Base-by-base conservation (phyloP, 164 flowering plant genomes). In the Cinnamomum chago region DNA sequence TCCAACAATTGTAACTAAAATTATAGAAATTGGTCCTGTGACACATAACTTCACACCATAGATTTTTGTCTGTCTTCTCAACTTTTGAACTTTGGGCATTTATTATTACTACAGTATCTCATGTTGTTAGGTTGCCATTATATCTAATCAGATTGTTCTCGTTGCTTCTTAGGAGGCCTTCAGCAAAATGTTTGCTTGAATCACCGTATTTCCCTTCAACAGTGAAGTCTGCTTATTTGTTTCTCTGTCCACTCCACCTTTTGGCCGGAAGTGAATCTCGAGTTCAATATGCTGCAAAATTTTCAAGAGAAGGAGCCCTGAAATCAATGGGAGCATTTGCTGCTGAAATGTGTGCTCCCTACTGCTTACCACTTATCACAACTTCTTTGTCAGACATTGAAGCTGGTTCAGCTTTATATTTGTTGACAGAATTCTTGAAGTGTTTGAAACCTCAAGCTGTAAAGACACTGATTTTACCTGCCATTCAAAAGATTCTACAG, bases 401-500 rank as follows among this genome's bases (percentile, higher is more conserved):
- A 76, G 90, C 94, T 52, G 99, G 93, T 81, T 91, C 83, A 81
- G 97, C 92, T 62, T 87, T 81, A 72, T 71, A 80, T 70, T 73
- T 95, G 62, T 82, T 95, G 70, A 84, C 85, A 76, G 99, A 95
- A 81, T 86, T 95, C 70, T 81, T 93, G 77, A 90, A 82, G 83
- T 82, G 87, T 80, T 76, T 95, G 85, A 88, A 83, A 67, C 85
- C 89, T 70, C 81, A 78, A 73, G 92, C 97, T 28, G 85, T 90
- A 77, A 86, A 83, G 83, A 74, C 80, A 55, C 76, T 87, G 72
- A 70, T 95, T 62, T 76, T 95, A 79, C 96, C 98, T 58, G 69
- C 83, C 67, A 84, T 95, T 64, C 97, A 90, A 85, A 95, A 90
- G 84, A 91, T 95, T 79, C 79, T 95, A 72, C 99, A 93, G 98